phyloP scores from a whole-genome alignment of 495 filamentous ascomycete genomes.

The Oidiodendron maius region DNA sequence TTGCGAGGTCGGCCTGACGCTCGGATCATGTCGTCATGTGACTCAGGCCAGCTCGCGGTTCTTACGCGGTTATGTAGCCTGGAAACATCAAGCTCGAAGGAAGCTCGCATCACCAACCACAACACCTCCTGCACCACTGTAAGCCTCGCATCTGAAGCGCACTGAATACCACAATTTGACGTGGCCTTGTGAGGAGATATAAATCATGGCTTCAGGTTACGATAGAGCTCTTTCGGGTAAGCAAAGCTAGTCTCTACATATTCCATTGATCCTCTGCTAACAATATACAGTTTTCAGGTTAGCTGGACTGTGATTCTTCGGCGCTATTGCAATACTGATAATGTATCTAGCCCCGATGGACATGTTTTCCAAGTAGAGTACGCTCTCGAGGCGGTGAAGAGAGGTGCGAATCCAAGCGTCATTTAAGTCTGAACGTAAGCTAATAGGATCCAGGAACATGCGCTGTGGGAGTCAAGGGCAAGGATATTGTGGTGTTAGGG shows the following conservation, averaged over 20 bases:
- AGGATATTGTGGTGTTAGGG: slow-evolving; percentile 88
- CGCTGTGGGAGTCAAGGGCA: slow-evolving; percentile 94
- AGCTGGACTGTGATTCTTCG: slow-evolving; percentile 19
- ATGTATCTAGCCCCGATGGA: slow-evolving; percentile 75
- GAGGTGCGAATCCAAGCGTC: slow-evolving; percentile 54
- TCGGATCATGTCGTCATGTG: slow-evolving; percentile 1
- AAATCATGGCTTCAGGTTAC: slow-evolving; percentile 76
- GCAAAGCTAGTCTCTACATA: slow-evolving; percentile 21
- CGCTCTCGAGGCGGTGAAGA: slow-evolving; percentile 95
- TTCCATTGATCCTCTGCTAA: slow-evolving; percentile 30
- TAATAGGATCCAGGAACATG: slow-evolving; percentile 67
- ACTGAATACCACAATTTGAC: slow-evolving; percentile 3
- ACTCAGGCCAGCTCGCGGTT: slow-evolving; percentile 8
- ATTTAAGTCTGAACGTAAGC: background rate
- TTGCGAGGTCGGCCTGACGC: slow-evolving; percentile 4
- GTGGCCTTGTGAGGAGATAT: background rate
- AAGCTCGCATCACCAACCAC: background rate
- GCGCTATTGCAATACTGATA: slow-evolving; percentile 36
- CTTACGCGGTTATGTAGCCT: slow-evolving; percentile 22
- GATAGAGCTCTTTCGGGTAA: slow-evolving; percentile 92
- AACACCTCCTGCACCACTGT: slow-evolving; percentile 2
- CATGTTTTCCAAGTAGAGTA: slow-evolving; percentile 99
- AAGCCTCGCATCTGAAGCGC: background rate
- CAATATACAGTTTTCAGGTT: slow-evolving; percentile 60
- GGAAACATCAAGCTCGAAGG: slow-evolving; percentile 13